Evolutionary conservation across 2,329 filamentous ascomycete genomes (phyloP).

Genomic region (Metarhizium guizhouense): DNA sequence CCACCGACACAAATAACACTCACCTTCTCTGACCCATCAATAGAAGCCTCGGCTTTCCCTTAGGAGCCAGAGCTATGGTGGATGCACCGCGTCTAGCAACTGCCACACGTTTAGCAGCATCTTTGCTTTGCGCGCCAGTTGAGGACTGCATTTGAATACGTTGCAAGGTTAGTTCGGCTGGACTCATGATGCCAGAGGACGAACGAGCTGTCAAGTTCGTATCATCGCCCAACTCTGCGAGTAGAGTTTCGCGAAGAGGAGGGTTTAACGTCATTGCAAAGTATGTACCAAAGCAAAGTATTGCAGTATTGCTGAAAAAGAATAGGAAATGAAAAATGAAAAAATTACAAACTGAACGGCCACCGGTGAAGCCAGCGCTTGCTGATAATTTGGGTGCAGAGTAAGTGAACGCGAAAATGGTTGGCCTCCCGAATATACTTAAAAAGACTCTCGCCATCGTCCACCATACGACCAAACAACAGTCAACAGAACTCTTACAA

Average conservation of each 20-base stretch:
- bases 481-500: not conserved
- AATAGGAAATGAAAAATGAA: not conserved
- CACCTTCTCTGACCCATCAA: slow-evolving; percentile 95
- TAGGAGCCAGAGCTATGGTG: slow-evolving; percentile 37
- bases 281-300: not conserved
- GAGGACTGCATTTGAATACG: slow-evolving; percentile 54
- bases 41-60: slow-evolving; percentile 73
- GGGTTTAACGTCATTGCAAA: slow-evolving; percentile 24
- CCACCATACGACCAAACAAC: not conserved
- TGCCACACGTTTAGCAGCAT: slow-evolving; percentile 37
- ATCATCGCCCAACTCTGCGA: slow-evolving; percentile 15
- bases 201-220: slow-evolving; percentile 20
- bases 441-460: not conserved
- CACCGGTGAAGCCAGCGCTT: not conserved
- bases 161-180: slow-evolving; percentile 54
- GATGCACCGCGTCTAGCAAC: slow-evolving; percentile 35
- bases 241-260: slow-evolving; percentile 16
- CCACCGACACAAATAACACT: slow-evolving; percentile 13
- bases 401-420: not conserved
- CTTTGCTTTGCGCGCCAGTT: slow-evolving; percentile 38
- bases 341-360: not conserved
- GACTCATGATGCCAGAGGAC: slow-evolving; percentile 34
- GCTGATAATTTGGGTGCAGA: not conserved
- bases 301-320: not conserved
- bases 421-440: not conserved